Evolutionary conservation across 345 rosid genomes (phyloP).

Genomic region (Rhizophora apiculata): DNA sequence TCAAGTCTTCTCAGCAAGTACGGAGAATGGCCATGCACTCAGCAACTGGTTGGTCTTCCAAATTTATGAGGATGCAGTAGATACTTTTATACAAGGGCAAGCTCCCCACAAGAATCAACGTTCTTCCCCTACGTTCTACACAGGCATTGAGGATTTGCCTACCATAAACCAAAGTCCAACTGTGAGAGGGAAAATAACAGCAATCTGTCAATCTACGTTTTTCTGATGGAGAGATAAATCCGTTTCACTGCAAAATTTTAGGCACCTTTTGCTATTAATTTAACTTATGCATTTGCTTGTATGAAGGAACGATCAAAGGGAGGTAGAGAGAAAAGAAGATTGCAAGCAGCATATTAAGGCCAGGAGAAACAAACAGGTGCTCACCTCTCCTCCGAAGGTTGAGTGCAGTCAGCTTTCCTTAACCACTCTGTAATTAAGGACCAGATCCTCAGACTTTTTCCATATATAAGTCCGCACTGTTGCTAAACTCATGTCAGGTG

Average conservation of each 20-base stretch:
- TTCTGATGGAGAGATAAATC: background rate
- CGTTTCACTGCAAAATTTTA: background rate
- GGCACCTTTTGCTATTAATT: background rate
- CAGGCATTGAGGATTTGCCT: conserved; percentile 18
- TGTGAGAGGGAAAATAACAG: conserved; percentile 16
- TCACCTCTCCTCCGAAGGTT: conserved; percentile 36
- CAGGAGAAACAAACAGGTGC: background rate
- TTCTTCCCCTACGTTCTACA: conserved; percentile 19
- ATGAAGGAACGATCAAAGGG: background rate
- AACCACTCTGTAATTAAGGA: conserved; percentile 79
- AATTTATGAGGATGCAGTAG: conserved; percentile 26
- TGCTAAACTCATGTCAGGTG: conserved; percentile 98
- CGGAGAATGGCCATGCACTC: conserved; percentile 20
- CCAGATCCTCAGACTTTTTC: conserved; percentile 95
- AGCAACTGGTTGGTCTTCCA: conserved; percentile 20
- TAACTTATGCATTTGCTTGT: background rate
- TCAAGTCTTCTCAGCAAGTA: conserved; percentile 23
- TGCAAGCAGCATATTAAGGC: background rate
- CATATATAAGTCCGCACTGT: conserved; percentile 87
- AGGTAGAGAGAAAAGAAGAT: background rate
- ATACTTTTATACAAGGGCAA: conserved; percentile 14
- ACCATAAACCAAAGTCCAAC: conserved; percentile 21
- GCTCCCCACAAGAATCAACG: conserved; percentile 21
- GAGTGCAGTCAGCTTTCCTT: conserved; percentile 59
- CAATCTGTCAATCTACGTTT: conserved; percentile 2